A percentile compares a stretch with the other conserved stretches of the same genome.
Conservation (phyloP, 2,329 filamentous ascomycete genomes). For the Cladosporium sp. region DNA sequence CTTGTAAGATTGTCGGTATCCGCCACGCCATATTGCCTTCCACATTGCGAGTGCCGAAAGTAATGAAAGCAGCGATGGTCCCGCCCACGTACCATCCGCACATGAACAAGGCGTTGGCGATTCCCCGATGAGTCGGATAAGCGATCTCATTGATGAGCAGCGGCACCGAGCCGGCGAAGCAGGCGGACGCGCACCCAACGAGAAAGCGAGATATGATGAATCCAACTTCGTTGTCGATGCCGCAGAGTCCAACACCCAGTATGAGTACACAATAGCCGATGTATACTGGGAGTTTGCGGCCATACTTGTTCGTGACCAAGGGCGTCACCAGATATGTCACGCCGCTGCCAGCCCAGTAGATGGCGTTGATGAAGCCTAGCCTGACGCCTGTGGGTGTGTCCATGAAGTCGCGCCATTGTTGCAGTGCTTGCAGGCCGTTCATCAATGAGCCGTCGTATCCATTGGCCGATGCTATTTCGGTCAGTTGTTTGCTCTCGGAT, state of each 20-base stretch:
- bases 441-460: constrained; percentile 18
- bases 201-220: constrained; percentile 37
- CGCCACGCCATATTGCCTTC: constrained; percentile 43
- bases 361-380: constrained; percentile 27
- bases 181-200: constrained; percentile 34
- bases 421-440: constrained; percentile 27
- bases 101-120: constrained; percentile 34
- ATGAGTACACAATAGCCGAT: constrained; percentile 33
- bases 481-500: constrained; percentile 9
- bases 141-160: constrained; percentile 44
- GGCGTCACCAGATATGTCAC: constrained; percentile 28
- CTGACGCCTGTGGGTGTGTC: constrained; percentile 25
- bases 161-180: constrained; percentile 32
- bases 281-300: constrained; percentile 32
- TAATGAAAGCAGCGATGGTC: constrained; percentile 13
- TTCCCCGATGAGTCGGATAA: constrained; percentile 38
- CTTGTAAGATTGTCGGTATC: constrained; percentile 44
- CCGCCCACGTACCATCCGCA: constrained; percentile 31
- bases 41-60: constrained; percentile 45
- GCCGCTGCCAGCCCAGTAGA: constrained; percentile 25
- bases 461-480: constrained; percentile 10
- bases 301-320: constrained; percentile 33
- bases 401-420: constrained; percentile 32
- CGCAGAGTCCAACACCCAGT: constrained; percentile 24
- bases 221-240: constrained; percentile 23